phyloP scores from a whole-genome alignment of 2,329 filamentous ascomycete species.

The Xylaria sp. region DNA sequence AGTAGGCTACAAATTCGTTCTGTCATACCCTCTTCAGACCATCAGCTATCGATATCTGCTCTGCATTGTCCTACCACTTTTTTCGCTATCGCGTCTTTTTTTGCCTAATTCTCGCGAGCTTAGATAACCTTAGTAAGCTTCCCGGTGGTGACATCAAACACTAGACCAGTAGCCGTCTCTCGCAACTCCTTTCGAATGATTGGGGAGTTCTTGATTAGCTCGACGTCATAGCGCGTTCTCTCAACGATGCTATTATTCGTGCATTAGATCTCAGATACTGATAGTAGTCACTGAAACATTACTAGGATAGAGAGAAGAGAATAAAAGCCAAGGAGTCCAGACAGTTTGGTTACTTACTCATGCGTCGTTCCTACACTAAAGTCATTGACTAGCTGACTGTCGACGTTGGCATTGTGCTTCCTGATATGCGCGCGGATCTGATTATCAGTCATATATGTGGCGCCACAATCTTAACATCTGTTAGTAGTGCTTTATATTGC shows the following conservation, averaged over 20 bases:
- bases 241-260: slow-evolving; percentile 2
- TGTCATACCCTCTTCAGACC: neutral
- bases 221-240: slow-evolving; percentile 8
- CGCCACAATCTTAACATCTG: slow-evolving; percentile 27
- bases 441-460: slow-evolving; percentile 18
- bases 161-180: neutral
- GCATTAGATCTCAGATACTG: neutral
- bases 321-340: too few species aligned
- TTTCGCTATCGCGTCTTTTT: neutral
- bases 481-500: neutral
- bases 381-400: slow-evolving; percentile 1
- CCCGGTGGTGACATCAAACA: slow-evolving; percentile 20
- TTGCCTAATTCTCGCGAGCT: neutral
- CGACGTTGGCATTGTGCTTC: slow-evolving; percentile 22
- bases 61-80: neutral
- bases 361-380: slow-evolving; percentile 7
- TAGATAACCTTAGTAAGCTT: slow-evolving; percentile 22
- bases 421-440: slow-evolving; percentile 24
- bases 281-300: neutral
- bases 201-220: slow-evolving; percentile 13
- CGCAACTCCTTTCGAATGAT: slow-evolving; percentile 19
- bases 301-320: neutral
- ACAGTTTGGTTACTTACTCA: neutral
- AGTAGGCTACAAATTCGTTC: neutral
- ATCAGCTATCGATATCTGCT: neutral